Conservation (phyloP, 2,329 filamentous ascomycete species). For the Endocalyx cinctus region DNA sequence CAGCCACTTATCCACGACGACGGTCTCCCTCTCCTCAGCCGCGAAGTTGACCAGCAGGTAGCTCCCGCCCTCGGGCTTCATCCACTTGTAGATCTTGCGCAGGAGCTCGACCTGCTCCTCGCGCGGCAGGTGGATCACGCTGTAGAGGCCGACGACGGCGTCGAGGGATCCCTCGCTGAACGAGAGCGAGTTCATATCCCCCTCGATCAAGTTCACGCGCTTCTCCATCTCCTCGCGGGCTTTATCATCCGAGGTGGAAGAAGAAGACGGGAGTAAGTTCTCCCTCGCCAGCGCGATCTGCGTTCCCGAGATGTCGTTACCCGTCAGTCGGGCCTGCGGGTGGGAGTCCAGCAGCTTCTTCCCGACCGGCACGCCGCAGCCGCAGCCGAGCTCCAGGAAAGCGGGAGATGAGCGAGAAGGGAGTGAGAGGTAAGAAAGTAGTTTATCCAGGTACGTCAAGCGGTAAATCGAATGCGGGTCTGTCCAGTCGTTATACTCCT, state of each 20-base stretch:
- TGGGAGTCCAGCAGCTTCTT: constrained; percentile 27
- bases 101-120: constrained; percentile 45
- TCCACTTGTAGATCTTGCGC: constrained; percentile 39
- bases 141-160: constrained; percentile 48
- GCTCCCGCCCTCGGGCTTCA: constrained; percentile 49
- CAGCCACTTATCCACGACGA: constrained; percentile 33
- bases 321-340: constrained; percentile 23
- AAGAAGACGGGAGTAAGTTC: constrained; percentile 22
- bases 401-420: neutral
- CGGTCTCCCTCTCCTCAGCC: constrained; percentile 20
- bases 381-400: constrained; percentile 40
- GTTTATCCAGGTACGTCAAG: constrained; percentile 28
- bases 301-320: constrained; percentile 37
- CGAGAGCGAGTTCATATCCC: constrained; percentile 35
- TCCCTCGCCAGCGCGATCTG: constrained; percentile 30
- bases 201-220: constrained; percentile 25
- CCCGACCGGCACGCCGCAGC: constrained; percentile 33
- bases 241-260: constrained; percentile 1
- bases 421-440: constrained; percentile 22
- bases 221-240: constrained; percentile 2
- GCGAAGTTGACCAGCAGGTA: constrained; percentile 44
- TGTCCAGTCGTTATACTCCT: constrained; percentile 37
- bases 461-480: constrained; percentile 25
- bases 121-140: constrained; percentile 49
- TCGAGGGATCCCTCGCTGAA: constrained; percentile 35